Base-by-base conservation (phyloP, 2,329 filamentous ascomycete species). In the Talaromyces albobiverticillius region DNA sequence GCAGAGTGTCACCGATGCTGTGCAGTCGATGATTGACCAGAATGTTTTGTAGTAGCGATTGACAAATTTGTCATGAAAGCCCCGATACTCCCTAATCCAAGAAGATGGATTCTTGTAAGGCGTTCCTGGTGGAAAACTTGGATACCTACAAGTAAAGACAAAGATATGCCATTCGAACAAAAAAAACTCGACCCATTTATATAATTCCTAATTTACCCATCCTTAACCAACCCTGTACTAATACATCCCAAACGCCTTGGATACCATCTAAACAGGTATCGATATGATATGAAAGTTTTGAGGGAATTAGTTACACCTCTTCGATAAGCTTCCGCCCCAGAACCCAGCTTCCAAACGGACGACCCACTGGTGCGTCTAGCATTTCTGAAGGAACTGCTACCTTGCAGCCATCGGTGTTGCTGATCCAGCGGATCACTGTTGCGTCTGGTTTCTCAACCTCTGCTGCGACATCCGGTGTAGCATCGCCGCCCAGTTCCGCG, bases 311-410 rank as follows among this genome's bases (percentile, higher is more conserved):
- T 52, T 22, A 53, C 40, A 56, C 54, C 36, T 56, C 54, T 46
- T 56, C 49, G 23, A 56, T 53, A 25, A 56, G 50, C 23, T 56
- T 56, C 16, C 40, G 18, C 41, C 45, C 45, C 13, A 56, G n/a
- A n/a, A n/a, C n/a, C n/a, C n/a, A 49, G 14, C 62, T 61, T 42
- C 65, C 71, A 57, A 77, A 76, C 13, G 72, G 54, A 45, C 65
- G 67, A 7, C 72, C 74, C 8, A 71, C 70, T 25, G 71, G 69
- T 48, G 69, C 73, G 2, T 72, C 76, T 42, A 78, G 54, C 75
- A 77, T 79, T 64, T 79, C 76, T 41, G 73, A 69, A 9, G 77
- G 77, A 26, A 79, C 72, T 25, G 67, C 69, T 34, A 79, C 56
- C 55, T 59, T 68, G 58, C 71, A 72, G 5, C 76, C 76, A 13